Evolutionary conservation across 2,329 filamentous ascomycete species (phyloP).

Genomic region (Arthrobotrys conoides): DNA sequence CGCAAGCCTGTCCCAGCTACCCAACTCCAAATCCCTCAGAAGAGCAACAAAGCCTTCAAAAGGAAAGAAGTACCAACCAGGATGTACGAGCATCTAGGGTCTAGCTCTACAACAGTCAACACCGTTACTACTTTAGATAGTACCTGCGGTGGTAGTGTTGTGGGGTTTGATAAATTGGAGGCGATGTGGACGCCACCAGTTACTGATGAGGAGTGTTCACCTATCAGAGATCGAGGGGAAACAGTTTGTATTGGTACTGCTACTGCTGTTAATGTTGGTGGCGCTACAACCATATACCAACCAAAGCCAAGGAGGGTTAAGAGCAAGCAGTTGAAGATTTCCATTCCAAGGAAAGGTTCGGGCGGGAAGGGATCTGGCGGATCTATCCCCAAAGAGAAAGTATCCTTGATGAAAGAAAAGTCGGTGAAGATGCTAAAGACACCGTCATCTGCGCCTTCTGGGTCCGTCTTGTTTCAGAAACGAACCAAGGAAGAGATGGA

Average conservation of each 20-base stretch:
- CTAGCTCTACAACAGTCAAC: conserved; percentile 40
- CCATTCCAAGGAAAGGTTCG: conserved; percentile 42
- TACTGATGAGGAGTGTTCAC: conserved; percentile 54
- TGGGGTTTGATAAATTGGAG: conserved; percentile 20
- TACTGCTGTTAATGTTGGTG: not conserved
- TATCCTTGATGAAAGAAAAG: conserved; percentile 1
- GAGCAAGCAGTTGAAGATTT: conserved; percentile 55
- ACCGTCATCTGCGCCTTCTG: conserved; percentile 34
- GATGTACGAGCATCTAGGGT: conserved; percentile 38
- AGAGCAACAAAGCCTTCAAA: conserved; percentile 48
- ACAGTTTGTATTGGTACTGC: conserved; percentile 1
- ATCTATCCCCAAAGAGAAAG: not conserved
- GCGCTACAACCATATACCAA: conserved; percentile 21
- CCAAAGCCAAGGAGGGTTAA: conserved; percentile 47
- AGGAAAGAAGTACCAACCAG: conserved; percentile 51
- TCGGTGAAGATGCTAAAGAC: conserved; percentile 37
- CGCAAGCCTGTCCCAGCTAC: conserved; percentile 47
- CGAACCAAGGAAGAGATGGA: conserved; percentile 49
- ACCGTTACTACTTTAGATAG: conserved; percentile 22
- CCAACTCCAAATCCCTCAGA: conserved; percentile 42
- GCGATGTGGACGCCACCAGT: conserved; percentile 52
- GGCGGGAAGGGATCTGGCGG: conserved; percentile 13
- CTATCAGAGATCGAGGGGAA: conserved; percentile 23
- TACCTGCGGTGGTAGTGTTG: not conserved
- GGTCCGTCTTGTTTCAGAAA: conserved; percentile 41